Evolutionary conservation across 2,329 filamentous ascomycete genomes (phyloP), one percentile per base, ranked within the genome.

Genomic region (Periconia macrospinosa): DNA sequence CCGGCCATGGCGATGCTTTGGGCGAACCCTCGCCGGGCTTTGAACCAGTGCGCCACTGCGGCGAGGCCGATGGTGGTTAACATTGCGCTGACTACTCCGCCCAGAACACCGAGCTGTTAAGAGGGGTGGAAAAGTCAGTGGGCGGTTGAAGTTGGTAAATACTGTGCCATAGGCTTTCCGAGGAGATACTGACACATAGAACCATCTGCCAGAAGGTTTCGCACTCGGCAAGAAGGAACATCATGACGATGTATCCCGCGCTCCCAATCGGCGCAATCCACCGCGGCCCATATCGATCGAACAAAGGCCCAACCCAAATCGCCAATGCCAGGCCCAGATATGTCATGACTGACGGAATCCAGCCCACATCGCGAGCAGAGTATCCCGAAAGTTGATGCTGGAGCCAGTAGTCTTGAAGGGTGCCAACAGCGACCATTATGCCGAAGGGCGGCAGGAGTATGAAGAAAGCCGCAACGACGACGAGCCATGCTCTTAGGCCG

Each of bases 331-430:
- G 93, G 48, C 87, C 85, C 7, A 96, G 76, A 63, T 94, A 94
- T 2, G 89, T 85, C 66, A 92, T 94, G n/a, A 96, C 76, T 43
- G 89, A 90, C 57, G 94, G 92, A 48, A 96, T 90, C 92, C 92
- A 96, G n/a, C 90, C 91, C 18, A 93, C 85, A 10, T 86, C 59
- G 85, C 85, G 57, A 75, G 67, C 60, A 10, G 62, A 83, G 69
- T 91, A 86, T 30, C 78, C 72, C 8, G 79, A 78, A 6, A 96
- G 81, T 68, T 96, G 91, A 68, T 96, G 79, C 14, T 77, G 83
- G 20, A 84, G 79, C 55, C 94, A 80, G 71, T 95, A 94, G 1
- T 90, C 86, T 74, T 96, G 90, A 68, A 94, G 89, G 1, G 88
- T 88, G 18, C 88, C 91, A 81, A 56, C 85, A 1, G 69, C 71